Percentiles rank a stretch among this genome's conserved stretches.
Evolutionary conservation across 2,329 filamentous ascomycete species (phyloP).

Genomic region (Geosmithia putterillii): DNA sequence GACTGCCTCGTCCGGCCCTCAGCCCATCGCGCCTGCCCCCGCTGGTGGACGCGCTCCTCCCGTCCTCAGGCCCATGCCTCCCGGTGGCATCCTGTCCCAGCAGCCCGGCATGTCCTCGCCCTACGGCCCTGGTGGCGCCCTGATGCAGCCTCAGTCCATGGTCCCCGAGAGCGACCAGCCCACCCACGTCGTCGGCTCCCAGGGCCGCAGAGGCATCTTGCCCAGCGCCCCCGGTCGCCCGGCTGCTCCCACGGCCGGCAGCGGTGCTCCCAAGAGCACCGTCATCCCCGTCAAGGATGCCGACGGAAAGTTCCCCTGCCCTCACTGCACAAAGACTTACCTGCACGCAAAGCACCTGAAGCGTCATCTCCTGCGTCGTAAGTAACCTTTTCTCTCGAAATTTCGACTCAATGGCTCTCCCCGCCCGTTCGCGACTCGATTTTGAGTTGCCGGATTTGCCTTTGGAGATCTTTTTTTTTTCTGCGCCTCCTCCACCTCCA

Average conservation of each 20-base stretch:
- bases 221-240: slow-evolving; percentile 83
- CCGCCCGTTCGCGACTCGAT: no score
- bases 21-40: slow-evolving; percentile 65
- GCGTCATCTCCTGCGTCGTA: slow-evolving; percentile 89
- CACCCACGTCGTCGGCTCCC: slow-evolving; percentile 88
- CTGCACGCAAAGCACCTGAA: slow-evolving; percentile 95
- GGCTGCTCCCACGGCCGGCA: slow-evolving; percentile 59
- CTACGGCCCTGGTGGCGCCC: slow-evolving; percentile 37
- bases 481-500: no score
- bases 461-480: no score
- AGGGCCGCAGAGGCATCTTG: slow-evolving; percentile 81
- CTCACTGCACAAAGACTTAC: slow-evolving; percentile 97
- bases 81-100: slow-evolving; percentile 45
- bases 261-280: slow-evolving; percentile 60
- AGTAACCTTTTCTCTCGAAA: slow-evolving; percentile 25
- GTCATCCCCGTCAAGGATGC: slow-evolving; percentile 89
- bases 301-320: slow-evolving; percentile 95
- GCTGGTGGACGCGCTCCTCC: slow-evolving; percentile 42
- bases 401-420: background rate
- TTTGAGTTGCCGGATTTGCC: no score
- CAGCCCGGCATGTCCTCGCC: slow-evolving; percentile 45
- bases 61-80: slow-evolving; percentile 58
- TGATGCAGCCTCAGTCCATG: slow-evolving; percentile 39
- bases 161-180: slow-evolving; percentile 52
- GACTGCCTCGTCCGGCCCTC: slow-evolving; percentile 56